phyloP scores from a whole-genome alignment of 768 basidiomycete species.

The Lactifluus echinatus region DNA sequence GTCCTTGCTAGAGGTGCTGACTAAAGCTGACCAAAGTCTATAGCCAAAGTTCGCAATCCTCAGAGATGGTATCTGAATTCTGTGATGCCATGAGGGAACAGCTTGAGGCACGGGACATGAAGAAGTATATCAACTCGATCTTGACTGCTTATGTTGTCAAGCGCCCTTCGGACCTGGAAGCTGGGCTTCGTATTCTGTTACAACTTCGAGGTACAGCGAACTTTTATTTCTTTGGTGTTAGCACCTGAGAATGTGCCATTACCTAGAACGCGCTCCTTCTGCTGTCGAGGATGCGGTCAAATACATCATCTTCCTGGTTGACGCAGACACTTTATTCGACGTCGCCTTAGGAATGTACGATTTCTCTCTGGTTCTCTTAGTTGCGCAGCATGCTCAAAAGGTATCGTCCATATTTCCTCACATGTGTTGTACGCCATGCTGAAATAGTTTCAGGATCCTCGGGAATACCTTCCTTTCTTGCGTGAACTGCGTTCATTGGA shows the following conservation, averaged over 20 bases:
- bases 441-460: constrained; percentile 64
- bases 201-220: constrained; percentile 61
- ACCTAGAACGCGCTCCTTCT: constrained; percentile 49
- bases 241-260: not conserved
- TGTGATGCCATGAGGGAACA: constrained; percentile 71
- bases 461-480: constrained; percentile 96
- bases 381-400: constrained; percentile 96
- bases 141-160: constrained; percentile 92
- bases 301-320: constrained; percentile 96
- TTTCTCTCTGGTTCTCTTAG: constrained; percentile 89
- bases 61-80: constrained; percentile 53
- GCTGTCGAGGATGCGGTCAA: constrained; percentile 95
- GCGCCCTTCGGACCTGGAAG: constrained; percentile 83
- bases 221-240: not conserved
- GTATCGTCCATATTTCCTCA: constrained; percentile 31
- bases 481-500: constrained; percentile 78
- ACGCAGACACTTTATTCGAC: constrained; percentile 85
- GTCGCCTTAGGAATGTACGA: constrained; percentile 98
- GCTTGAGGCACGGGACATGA: constrained; percentile 62
- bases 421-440: not conserved
- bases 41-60: constrained; percentile 52
- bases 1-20: not conserved
- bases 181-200: constrained; percentile 66
- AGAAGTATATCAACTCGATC: constrained; percentile 82
- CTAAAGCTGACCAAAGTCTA: constrained; percentile 1